Evolutionary conservation across 179 eudicot genomes (phyloP).

Genomic region (Drosera spatulata): DNA sequence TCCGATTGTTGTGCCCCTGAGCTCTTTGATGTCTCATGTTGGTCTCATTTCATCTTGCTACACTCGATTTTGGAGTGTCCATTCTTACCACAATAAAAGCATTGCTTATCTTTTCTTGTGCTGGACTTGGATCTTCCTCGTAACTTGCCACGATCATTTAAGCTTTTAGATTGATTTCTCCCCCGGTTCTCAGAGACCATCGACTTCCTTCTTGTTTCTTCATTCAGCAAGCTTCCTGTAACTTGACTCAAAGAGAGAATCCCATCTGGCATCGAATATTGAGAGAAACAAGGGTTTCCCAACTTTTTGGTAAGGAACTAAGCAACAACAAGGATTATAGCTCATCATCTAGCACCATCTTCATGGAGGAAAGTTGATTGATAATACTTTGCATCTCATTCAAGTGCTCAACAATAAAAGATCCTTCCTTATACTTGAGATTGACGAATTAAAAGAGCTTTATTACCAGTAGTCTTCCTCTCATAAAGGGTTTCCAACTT

Average conservation of each 20-base stretch:
- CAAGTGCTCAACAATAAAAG: neutral
- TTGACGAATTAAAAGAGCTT: neutral
- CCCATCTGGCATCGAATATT: neutral
- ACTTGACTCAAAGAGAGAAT: neutral
- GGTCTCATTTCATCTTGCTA: neutral
- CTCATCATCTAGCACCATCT: neutral
- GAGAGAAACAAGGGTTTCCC: neutral
- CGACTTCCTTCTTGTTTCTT: neutral
- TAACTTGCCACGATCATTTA: neutral
- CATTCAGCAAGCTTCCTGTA: neutral
- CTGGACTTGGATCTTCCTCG: too few species aligned
- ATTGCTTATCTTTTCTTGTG: too few species aligned
- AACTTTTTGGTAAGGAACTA: too few species aligned
- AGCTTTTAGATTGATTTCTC: neutral
- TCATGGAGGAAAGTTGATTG: neutral
- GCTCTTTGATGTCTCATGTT: too few species aligned
- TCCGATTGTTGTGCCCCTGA: too few species aligned
- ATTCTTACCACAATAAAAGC: too few species aligned
- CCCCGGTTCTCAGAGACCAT: neutral
- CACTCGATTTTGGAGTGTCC: neutral
- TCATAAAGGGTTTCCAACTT: slow-evolving; percentile 1
- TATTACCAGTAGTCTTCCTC: neutral
- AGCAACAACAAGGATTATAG: neutral
- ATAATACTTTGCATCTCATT: neutral
- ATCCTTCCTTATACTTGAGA: neutral